These are phyloP conservation scores for Yarrowia deformans DNA, from an alignment of 805 yeast species.

Conservation along the genomic window DNA sequence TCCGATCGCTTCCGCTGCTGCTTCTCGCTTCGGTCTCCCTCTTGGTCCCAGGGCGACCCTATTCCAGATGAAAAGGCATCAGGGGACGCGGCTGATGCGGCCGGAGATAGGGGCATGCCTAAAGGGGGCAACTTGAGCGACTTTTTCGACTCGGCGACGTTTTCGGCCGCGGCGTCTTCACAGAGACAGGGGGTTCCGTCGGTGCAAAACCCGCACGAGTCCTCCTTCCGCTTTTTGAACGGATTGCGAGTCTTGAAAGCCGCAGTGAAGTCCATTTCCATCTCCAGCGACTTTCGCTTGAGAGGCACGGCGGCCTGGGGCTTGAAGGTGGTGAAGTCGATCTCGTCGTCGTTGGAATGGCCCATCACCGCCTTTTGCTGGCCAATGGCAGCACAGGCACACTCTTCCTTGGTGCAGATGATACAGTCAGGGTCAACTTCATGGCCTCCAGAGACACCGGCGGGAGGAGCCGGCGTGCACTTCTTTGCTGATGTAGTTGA, in stretches of 20 bases:
- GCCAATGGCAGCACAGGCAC: constrained; percentile 63
- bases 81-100: constrained; percentile 42
- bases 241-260: constrained; percentile 43
- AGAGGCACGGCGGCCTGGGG: constrained; percentile 30
- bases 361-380: constrained; percentile 40
- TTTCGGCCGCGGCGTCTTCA: constrained; percentile 64
- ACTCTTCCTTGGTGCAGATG: constrained; percentile 71
- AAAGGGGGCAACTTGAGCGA: constrained; percentile 45
- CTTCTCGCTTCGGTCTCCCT: constrained; percentile 9
- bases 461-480: constrained; percentile 1
- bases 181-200: constrained; percentile 93
- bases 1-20: neutral
- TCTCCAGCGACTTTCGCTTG: constrained; percentile 41
- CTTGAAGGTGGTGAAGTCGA: constrained; percentile 34
- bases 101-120: constrained; percentile 42
- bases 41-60: constrained; percentile 42
- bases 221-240: constrained; percentile 39
- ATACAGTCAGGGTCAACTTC: constrained; percentile 58
- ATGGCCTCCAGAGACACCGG: neutral
- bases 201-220: constrained; percentile 92
- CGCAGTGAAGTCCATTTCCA: constrained; percentile 66
- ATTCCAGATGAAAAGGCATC: constrained; percentile 22
- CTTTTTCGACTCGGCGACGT: constrained; percentile 40
- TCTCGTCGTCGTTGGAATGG: constrained; percentile 26
- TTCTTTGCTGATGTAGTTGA: neutral